phyloP scores from a whole-genome alignment of 148 eudicot species.

The Cornus controversa region DNA sequence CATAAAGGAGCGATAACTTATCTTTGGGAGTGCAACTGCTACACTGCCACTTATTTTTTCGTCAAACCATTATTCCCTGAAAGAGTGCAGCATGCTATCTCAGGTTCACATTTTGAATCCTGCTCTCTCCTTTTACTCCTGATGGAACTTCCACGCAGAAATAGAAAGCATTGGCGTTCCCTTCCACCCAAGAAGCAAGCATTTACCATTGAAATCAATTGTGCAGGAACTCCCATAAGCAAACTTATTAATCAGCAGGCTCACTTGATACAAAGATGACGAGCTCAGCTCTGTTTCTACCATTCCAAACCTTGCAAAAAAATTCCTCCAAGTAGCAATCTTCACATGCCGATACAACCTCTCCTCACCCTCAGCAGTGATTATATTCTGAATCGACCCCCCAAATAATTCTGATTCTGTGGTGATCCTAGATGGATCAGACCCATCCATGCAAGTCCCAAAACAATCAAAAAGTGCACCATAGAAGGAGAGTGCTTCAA shows the following conservation, averaged over 20 bases:
- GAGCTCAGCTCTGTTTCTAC: neutral
- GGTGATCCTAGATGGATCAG: neutral
- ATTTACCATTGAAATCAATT: too few relatives aligned
- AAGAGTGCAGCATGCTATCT: too few relatives aligned
- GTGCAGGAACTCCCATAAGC: too few relatives aligned
- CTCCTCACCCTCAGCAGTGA: conserved; percentile 21
- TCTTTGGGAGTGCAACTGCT: too few relatives aligned
- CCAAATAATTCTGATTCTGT: conserved; percentile 7
- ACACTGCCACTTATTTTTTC: too few relatives aligned
- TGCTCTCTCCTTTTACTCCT: too few relatives aligned
- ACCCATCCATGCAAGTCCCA: conserved; percentile 11
- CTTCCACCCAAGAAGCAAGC: too few relatives aligned
- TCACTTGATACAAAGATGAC: neutral
- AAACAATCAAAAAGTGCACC: conserved; percentile 21
- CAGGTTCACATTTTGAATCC: too few relatives aligned
- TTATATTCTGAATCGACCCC: conserved; percentile 9
- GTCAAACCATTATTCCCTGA: too few relatives aligned
- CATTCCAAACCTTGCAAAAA: neutral
- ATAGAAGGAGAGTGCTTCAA: conserved; percentile 19
- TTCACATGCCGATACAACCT: conserved; percentile 15
- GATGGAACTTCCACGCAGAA: too few relatives aligned
- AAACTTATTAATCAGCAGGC: neutral
- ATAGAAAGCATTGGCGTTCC: too few relatives aligned
- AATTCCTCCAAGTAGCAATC: neutral
- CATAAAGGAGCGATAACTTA: too few relatives aligned